Conservation (phyloP, 1,139 yeast species). For the Yamadazyma dushanensis region DNA sequence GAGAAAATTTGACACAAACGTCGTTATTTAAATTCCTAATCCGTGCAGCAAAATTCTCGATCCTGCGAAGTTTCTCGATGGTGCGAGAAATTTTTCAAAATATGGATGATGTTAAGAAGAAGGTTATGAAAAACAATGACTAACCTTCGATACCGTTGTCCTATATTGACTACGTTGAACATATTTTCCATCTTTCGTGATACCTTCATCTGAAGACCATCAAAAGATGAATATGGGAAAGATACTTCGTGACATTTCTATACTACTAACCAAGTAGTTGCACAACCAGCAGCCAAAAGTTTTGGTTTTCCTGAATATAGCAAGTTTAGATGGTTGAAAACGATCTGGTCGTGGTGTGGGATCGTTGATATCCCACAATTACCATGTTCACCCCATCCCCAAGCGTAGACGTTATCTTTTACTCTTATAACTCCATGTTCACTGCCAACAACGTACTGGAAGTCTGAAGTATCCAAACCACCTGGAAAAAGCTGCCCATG, state of each 20-base stretch:
- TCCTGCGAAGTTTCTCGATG: conserved; percentile 8
- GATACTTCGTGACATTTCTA: conserved; percentile 68
- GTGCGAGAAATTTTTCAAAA: conserved; percentile 4
- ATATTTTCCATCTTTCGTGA: conserved; percentile 71
- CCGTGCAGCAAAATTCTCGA: too few species aligned
- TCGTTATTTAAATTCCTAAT: too few species aligned
- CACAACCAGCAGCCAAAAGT: conserved; percentile 43
- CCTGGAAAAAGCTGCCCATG: conserved; percentile 64
- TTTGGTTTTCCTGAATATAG: conserved; percentile 25
- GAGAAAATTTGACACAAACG: neutral
- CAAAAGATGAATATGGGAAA: conserved; percentile 74
- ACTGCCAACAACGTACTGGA: conserved; percentile 60
- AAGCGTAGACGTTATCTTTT: conserved; percentile 49
- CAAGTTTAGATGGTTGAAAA: conserved; percentile 38
- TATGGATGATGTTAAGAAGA: conserved; percentile 26
- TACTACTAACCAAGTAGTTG: conserved; percentile 42
- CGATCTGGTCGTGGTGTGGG: conserved; percentile 25
- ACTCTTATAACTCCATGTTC: conserved; percentile 70
- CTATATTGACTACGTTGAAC: conserved; percentile 68
- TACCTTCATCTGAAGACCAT: conserved; percentile 39
- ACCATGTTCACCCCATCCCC: conserved; percentile 99
- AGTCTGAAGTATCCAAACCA: conserved; percentile 7
- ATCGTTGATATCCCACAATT: conserved; percentile 65
- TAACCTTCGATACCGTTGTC: conserved; percentile 59
- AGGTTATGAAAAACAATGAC: conserved; percentile 14